Percentiles rank a stretch among this genome's conserved stretches.
phyloP scores from a whole-genome alignment of 495 filamentous ascomycete species.

The Cenococcum geophilum region DNA sequence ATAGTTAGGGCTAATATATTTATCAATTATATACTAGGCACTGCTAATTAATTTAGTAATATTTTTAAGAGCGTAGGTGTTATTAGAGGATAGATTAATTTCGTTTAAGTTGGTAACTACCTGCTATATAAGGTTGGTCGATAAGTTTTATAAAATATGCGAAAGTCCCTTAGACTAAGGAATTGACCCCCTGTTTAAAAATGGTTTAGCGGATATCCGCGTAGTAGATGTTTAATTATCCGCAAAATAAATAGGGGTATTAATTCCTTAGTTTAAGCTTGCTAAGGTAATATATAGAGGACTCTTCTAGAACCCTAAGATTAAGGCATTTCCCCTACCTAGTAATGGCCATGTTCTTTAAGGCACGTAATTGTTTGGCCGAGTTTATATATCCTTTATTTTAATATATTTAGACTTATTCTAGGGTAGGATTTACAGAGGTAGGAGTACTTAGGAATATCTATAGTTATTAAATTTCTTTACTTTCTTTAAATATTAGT shows the following conservation, averaged over 20 bases:
- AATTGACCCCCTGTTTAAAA: not conserved
- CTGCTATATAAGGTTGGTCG: not conserved
- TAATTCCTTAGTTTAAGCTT: not conserved
- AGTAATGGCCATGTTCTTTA: too few relatives aligned
- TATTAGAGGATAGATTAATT: not conserved
- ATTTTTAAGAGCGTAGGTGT: not conserved
- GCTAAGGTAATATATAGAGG: not conserved
- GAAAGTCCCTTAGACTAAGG: not conserved
- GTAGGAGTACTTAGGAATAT: too few relatives aligned
- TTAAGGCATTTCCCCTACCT: too few relatives aligned
- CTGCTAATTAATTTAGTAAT: not conserved
- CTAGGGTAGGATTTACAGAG: too few relatives aligned
- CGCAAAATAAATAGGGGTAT: not conserved
- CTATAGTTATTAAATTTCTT: too few relatives aligned
- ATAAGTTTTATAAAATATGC: not conserved
- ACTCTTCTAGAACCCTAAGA: too few relatives aligned
- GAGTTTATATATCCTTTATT: too few relatives aligned
- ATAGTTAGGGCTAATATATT: not conserved
- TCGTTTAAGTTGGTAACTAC: not conserved
- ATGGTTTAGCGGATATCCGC: not conserved
- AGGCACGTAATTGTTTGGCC: too few relatives aligned
- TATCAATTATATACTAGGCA: not conserved
- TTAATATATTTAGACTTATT: too few relatives aligned
- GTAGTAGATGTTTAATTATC: not conserved
- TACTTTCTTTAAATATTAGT: too few relatives aligned